phyloP scores from a whole-genome alignment of 805 yeast species.

The Metschnikowia santaceciliae region DNA sequence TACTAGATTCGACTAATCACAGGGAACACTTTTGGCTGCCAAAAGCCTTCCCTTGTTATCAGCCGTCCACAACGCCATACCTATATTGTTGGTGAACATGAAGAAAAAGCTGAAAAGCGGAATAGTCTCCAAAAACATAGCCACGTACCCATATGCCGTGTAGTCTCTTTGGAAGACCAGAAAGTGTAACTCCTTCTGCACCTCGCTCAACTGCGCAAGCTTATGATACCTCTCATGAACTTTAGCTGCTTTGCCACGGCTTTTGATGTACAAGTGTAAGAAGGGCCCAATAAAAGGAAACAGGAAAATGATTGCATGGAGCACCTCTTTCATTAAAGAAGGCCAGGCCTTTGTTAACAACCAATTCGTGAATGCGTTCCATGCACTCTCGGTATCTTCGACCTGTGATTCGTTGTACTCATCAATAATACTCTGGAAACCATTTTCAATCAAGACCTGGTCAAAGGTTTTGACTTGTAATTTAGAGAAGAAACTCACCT shows the following conservation, averaged over 20 bases:
- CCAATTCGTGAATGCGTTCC: neutral
- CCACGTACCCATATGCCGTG: slow-evolving; percentile 48
- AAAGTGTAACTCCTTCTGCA: slow-evolving; percentile 40
- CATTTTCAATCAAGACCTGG: slow-evolving; percentile 43
- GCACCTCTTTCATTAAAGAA: slow-evolving; percentile 27
- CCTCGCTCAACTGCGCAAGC: slow-evolving; percentile 46
- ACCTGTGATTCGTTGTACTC: neutral
- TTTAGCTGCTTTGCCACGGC: slow-evolving; percentile 51
- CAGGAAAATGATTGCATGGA: slow-evolving; percentile 38
- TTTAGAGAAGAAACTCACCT: slow-evolving; percentile 42
- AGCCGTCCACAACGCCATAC: slow-evolving; percentile 64
- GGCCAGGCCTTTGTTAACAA: slow-evolving; percentile 19
- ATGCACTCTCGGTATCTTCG: neutral
- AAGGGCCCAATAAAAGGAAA: slow-evolving; percentile 63
- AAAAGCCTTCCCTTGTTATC: slow-evolving; percentile 21
- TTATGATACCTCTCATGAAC: slow-evolving; percentile 55
- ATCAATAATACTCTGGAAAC: slow-evolving; percentile 41
- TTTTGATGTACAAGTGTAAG: slow-evolving; percentile 45
- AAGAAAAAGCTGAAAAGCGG: slow-evolving; percentile 54
- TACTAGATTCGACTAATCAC: neutral
- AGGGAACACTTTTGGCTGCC: neutral
- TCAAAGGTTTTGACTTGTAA: slow-evolving; percentile 48
- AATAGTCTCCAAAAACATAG: slow-evolving; percentile 48
- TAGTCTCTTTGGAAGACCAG: slow-evolving; percentile 36
- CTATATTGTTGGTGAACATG: slow-evolving; percentile 54